Evolutionary conservation across 805 yeast species (phyloP).

Genomic region (Candida sphagnicola): DNA sequence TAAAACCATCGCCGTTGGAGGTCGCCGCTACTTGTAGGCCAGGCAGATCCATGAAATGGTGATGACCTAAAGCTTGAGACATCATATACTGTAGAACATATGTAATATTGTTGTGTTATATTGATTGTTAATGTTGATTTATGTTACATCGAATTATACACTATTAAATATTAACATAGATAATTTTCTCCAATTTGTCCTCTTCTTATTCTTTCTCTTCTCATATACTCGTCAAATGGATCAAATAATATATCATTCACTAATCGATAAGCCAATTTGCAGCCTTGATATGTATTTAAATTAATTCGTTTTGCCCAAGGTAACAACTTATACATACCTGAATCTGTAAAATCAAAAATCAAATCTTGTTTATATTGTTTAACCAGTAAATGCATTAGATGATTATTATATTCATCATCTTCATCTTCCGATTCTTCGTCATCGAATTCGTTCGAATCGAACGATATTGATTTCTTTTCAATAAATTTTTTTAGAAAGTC

Average conservation of each 20-base stretch:
- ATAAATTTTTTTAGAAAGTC: slow-evolving; percentile 29
- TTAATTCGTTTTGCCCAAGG: slow-evolving; percentile 36
- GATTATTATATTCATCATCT: slow-evolving; percentile 7
- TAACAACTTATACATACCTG: slow-evolving; percentile 42
- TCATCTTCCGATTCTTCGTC: slow-evolving; percentile 8
- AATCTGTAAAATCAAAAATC: slow-evolving; percentile 35
- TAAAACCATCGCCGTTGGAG: slow-evolving; percentile 99
- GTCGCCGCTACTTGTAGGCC: slow-evolving; percentile 64
- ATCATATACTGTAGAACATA: slow-evolving; percentile 22
- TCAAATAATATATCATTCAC: slow-evolving; percentile 27
- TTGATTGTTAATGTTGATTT: neutral
- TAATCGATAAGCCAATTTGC: slow-evolving; percentile 24
- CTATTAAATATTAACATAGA: slow-evolving; percentile 2
- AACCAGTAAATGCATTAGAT: slow-evolving; percentile 3
- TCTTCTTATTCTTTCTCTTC: slow-evolving; percentile 33
- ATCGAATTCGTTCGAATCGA: slow-evolving; percentile 5
- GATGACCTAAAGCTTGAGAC: slow-evolving; percentile 92
- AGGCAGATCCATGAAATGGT: slow-evolving; percentile 88
- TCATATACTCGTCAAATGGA: slow-evolving; percentile 24
- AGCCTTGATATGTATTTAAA: slow-evolving; percentile 20
- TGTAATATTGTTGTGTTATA: neutral
- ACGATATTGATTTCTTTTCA: slow-evolving; percentile 3
- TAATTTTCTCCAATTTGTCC: slow-evolving; percentile 44
- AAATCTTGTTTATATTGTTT: slow-evolving; percentile 17
- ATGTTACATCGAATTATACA: slow-evolving; percentile 1